Evolutionary conservation across 495 filamentous ascomycete species (phyloP), one percentile per base, ranked within the genome.

Genomic region (Xylaria sp.): DNA sequence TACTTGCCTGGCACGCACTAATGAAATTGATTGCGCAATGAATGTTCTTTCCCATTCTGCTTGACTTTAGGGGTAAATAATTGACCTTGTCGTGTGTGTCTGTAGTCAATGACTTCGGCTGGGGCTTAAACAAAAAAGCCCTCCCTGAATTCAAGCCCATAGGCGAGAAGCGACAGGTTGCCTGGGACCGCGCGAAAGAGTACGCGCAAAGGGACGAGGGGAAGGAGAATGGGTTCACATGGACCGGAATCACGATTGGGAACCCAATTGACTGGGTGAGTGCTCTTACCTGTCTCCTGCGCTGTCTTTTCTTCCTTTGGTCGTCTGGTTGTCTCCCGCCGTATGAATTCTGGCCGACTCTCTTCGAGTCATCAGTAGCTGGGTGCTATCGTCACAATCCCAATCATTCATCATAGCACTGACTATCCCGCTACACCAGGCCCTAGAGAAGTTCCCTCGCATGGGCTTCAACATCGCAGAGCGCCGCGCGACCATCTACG

Each of bases 91-190:
- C 24, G 17, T 33, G 11, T 58, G 26, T 44, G 15, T 29, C 19
- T 44, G 14, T 31, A 70, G 83, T 87, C 0, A 83, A 84, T 46
- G 86, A 87, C 44, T 90, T 84, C 61, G 87, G 88, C 46, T 79
- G 75, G 55, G 80, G 89, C 14, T 73, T 74, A 14, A 77, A 87
- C 67, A 64, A 68, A 29, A 33, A 37, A 1, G 72, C 52, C 35
- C 55, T 76, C 33, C 72, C 72, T 17, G 77, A 77, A 26, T 76
- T 77, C 48, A 43, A 65, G 17, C n/a, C 61, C n/a, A 74, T 76
- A 3, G 70, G 73, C 17, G 71, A 67, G 7, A 29, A 53, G 46
- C 71, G 77, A n/a, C 33, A 26, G 14, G 66, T 69, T 26, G 63
- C 75, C 24, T 77, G 62, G 69, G 68, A 86, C 3, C 71, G 81